Conservation (phyloP, 768 basidiomycete species). For the Pisolithus tinctorius region DNA sequence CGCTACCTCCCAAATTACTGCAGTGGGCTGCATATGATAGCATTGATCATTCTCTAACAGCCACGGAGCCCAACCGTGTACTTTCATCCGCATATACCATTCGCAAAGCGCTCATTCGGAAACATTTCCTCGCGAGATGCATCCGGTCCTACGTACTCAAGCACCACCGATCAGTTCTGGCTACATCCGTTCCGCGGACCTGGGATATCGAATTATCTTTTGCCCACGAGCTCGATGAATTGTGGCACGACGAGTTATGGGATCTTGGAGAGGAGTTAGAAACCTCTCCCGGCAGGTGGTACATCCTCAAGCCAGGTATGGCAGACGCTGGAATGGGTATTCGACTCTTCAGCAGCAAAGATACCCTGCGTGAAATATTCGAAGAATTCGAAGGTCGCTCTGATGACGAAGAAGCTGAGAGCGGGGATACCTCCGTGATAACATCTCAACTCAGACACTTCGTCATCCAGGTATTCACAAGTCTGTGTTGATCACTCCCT, state of each 20-base stretch:
- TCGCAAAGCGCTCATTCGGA: constrained; percentile 89
- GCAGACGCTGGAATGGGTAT: constrained; percentile 95
- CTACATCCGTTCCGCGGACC: constrained; percentile 56
- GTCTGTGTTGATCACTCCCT: constrained; percentile 1
- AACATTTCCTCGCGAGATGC: constrained; percentile 81
- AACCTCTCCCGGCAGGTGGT: constrained; percentile 53
- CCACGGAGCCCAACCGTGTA: constrained; percentile 39
- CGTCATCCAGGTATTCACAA: constrained; percentile 73
- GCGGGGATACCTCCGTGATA: constrained; percentile 48
- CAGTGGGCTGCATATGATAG: constrained; percentile 90
- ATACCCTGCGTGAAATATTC: constrained; percentile 67
- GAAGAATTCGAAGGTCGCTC: constrained; percentile 66
- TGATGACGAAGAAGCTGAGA: constrained; percentile 39
- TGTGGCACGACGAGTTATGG: constrained; percentile 90
- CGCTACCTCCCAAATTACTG: constrained; percentile 30
- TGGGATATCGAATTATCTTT: constrained; percentile 84
- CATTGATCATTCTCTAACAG: constrained; percentile 70
- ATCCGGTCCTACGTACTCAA: constrained; percentile 71
- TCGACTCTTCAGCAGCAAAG: constrained; percentile 76
- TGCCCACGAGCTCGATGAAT: constrained; percentile 91
- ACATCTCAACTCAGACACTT: constrained; percentile 92
- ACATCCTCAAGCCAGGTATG: constrained; percentile 97
- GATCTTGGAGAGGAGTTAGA: constrained; percentile 68
- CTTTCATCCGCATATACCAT: constrained; percentile 83
- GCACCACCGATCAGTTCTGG: constrained; percentile 51